These are phyloP conservation scores for Eucalyptus tenuipes DNA, from an alignment of 345 rosid genomes.

Conservation along the genomic window DNA sequence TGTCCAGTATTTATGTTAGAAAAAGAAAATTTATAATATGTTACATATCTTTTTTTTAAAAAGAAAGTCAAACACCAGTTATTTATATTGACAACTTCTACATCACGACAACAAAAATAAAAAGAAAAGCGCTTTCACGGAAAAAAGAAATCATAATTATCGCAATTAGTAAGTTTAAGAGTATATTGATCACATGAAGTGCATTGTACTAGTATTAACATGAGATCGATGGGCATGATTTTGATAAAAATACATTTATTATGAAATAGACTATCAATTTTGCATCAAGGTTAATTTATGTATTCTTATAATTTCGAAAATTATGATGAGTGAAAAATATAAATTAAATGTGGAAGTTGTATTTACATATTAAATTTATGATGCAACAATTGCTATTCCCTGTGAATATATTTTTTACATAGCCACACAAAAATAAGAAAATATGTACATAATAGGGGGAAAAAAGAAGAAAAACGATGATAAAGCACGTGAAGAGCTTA, in stretches of 20 bases:
- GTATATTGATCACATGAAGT: background rate
- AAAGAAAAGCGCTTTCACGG: background rate
- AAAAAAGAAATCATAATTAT: background rate
- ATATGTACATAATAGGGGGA: no score
- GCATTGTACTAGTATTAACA: background rate
- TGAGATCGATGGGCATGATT: background rate
- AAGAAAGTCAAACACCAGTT: background rate
- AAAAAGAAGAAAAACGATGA: no score
- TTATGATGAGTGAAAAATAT: background rate
- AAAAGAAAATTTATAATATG: background rate
- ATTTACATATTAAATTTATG: background rate
- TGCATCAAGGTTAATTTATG: background rate
- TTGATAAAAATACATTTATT: background rate
- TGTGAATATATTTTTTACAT: no score
- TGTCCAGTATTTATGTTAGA: background rate
- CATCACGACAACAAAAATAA: background rate
- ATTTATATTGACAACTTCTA: background rate
- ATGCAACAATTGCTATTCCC: no score
- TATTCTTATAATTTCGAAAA: fast-evolving
- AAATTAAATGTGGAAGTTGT: background rate
- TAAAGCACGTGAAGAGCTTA: no score
- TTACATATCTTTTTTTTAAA: background rate
- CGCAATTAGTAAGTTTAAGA: background rate
- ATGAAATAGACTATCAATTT: background rate
- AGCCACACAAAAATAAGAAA: no score